Evolutionary conservation across 2,329 filamentous ascomycete genomes (phyloP), one percentile per base, ranked within the genome.

Genomic region (Xylaria sp.): DNA sequence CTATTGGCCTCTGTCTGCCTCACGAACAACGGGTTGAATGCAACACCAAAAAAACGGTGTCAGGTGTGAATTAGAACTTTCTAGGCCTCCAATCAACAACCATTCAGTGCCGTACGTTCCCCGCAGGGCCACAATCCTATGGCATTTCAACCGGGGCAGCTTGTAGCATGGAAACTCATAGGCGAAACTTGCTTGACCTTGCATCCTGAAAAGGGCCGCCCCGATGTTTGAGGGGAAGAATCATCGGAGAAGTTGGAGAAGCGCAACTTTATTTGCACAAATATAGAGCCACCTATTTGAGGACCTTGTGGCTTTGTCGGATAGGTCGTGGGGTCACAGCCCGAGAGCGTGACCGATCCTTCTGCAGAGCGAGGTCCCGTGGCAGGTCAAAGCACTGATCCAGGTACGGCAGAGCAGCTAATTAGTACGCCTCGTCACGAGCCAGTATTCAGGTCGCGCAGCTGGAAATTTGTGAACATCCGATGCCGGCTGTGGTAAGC

Each of bases 21-120:
- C 46, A 44, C 52, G 50, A 57, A 60, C 60, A n/a, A 37, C 13
- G 44, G 64, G 44, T 28, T 31, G 50, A 60, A 63, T 63, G 62
- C 58, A 51, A 66, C 63, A 61, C 39, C 51, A 66, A 8, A 73
- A 73, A 70, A 37, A 69, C 28, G 61, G 63, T 61, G 72, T 76
- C 74, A 76, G 72, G 65, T 73, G 72, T 72, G 71, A 73, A 56
- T 63, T 72, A 64, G 64, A 72, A 69, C 55, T 65, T 70, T 69
- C 73, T 48, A 64, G 65, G 70, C 72, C 66, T 65, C 52, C 61
- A 66, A 73, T 68, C 56, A 28, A 44, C 56, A 54, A 61, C 62
- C 31, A 73, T 72, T 62, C 41, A 71, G 72, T 66, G 61, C 63
- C 56, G 59, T 60, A 69, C 55, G 68, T 66, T 65, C 60, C 64